Evolutionary conservation across 2,329 filamentous ascomycete species (phyloP).

Genomic region (Fusarium pilosicola): DNA sequence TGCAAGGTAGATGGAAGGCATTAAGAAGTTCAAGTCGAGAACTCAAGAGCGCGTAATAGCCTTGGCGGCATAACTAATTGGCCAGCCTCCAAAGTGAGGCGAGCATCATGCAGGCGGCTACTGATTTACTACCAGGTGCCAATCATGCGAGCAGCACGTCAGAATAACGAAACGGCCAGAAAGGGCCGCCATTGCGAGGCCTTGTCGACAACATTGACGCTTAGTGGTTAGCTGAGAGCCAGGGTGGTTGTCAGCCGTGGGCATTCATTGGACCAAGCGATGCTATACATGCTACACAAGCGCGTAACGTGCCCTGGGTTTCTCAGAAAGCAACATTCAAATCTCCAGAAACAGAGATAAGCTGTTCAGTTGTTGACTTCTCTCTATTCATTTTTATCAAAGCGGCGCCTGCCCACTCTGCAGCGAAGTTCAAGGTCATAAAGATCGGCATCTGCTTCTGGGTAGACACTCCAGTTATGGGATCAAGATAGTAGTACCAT

Average conservation of each 20-base stretch:
- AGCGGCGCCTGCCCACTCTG: too few relatives aligned
- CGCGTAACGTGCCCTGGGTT: accelerated
- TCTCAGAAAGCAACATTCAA: not conserved
- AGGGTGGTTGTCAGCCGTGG: not conserved
- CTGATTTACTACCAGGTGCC: not conserved
- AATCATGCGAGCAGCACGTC: not conserved
- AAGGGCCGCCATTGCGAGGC: not conserved
- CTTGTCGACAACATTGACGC: accelerated
- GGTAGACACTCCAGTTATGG: too few relatives aligned
- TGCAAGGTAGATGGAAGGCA: too few relatives aligned
- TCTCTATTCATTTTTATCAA: too few relatives aligned
- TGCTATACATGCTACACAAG: not conserved
- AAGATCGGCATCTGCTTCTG: too few relatives aligned
- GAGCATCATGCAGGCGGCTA: not conserved
- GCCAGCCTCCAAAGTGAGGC: not conserved
- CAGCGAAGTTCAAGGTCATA: too few relatives aligned
- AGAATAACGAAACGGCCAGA: accelerated
- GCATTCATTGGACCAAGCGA: not conserved
- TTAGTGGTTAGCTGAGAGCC: not conserved
- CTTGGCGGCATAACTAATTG: not conserved
- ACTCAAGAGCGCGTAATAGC: not conserved
- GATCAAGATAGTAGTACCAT: too few relatives aligned
- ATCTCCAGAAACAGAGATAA: not conserved
- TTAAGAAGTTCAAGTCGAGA: too few relatives aligned
- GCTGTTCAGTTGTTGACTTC: too few relatives aligned